Conservation (phyloP, 345 rosid genomes). For the Aegle marmelos region DNA sequence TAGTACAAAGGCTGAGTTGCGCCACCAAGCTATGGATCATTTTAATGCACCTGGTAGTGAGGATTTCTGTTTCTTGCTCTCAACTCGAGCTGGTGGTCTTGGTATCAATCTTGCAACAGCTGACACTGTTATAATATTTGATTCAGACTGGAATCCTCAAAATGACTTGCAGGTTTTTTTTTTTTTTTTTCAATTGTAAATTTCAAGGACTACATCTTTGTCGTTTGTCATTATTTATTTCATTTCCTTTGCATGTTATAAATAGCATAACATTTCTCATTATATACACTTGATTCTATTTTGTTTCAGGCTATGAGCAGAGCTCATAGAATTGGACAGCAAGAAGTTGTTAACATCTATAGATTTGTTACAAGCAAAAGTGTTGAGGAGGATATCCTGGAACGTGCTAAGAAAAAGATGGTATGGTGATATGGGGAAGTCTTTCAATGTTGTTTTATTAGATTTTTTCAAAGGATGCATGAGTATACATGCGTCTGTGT, state of each 20-base stretch:
- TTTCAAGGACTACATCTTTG: neutral
- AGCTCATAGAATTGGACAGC: slow-evolving; percentile 99
- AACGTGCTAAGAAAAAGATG: slow-evolving; percentile 99
- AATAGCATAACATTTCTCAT: neutral
- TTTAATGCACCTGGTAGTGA: slow-evolving; percentile 98
- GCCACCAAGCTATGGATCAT: slow-evolving; percentile 99
- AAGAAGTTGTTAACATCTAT: slow-evolving; percentile 95
- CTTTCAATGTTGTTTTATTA: neutral
- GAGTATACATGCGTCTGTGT: neutral
- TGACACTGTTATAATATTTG: slow-evolving; percentile 98
- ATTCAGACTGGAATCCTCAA: slow-evolving; percentile 99
- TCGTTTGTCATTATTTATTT: neutral
- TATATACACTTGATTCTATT: slow-evolving; percentile 10
- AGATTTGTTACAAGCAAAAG: slow-evolving; percentile 99
- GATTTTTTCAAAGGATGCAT: neutral
- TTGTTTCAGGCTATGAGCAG: slow-evolving; percentile 94
- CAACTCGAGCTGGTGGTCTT: slow-evolving; percentile 99
- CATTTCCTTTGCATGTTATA: slow-evolving; percentile 5
- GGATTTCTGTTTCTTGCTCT: slow-evolving; percentile 98
- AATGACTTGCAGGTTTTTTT: slow-evolving; percentile 87
- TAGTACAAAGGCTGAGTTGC: slow-evolving; percentile 97
- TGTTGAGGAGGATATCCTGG: slow-evolving; percentile 98
- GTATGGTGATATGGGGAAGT: slow-evolving; percentile 32
- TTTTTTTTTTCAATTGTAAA: neutral
- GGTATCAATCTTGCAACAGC: slow-evolving; percentile 99